These are phyloP conservation scores for Canna indica DNA, from an alignment of 176 grass and related monocot genomes.

Conservation along the genomic window DNA sequence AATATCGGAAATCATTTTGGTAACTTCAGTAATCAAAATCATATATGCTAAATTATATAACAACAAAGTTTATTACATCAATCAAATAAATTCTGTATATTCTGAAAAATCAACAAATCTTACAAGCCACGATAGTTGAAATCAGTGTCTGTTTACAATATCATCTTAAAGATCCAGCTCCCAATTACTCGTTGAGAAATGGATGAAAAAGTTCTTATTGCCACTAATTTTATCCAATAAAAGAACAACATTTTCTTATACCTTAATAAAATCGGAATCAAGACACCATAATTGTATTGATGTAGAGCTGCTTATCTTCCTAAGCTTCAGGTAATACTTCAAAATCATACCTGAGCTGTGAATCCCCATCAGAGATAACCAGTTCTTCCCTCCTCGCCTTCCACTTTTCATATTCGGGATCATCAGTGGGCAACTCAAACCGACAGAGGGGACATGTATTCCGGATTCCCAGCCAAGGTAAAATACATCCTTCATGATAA, in stretches of 20 bases:
- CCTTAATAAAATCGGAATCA: not conserved
- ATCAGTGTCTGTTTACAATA: not conserved
- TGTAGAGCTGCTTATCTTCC: not conserved
- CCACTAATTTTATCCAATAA: not conserved
- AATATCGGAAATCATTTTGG: not conserved
- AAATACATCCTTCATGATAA: constrained; percentile 15
- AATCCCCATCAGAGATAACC: not conserved
- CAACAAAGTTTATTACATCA: not conserved
- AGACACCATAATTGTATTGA: not conserved
- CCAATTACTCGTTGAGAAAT: not conserved
- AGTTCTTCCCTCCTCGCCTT: not conserved
- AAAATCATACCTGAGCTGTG: constrained; percentile 10
- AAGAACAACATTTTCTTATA: not conserved
- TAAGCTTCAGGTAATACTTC: constrained; percentile 11
- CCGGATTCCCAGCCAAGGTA: constrained; percentile 17
- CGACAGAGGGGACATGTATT: constrained; percentile 17
- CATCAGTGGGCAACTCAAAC: constrained; percentile 5
- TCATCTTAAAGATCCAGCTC: not conserved
- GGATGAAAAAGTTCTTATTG: not conserved
- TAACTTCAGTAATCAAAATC: not conserved
- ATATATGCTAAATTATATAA: not conserved
- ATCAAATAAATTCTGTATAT: not conserved
- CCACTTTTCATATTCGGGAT: constrained; percentile 16
- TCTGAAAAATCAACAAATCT: not conserved
- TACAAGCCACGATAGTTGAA: constrained; percentile 4